Conservation (phyloP, 371 early-diverging fungal genomes). For the Mucor ambiguus region DNA sequence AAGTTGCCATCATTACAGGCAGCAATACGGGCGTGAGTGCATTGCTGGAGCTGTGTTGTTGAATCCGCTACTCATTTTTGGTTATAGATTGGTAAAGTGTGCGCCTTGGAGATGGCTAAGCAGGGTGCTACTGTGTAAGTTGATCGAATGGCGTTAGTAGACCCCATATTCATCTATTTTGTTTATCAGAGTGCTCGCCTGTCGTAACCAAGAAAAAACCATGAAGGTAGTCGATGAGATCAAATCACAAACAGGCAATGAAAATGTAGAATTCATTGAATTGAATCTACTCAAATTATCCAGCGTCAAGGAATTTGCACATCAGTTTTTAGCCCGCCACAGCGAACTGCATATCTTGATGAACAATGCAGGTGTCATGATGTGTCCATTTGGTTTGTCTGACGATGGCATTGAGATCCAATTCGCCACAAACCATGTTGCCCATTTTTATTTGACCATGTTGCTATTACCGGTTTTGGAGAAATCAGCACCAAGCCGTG, state of each 20-base stretch:
- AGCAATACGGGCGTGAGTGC: conserved; percentile 61
- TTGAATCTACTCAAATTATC: conserved; percentile 62
- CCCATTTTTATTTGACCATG: conserved; percentile 71
- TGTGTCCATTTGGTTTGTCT: conserved; percentile 59
- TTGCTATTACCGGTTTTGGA: conserved; percentile 65
- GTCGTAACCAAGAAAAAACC: conserved; percentile 53
- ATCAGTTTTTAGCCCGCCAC: conserved; percentile 46
- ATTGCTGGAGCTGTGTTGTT: neutral
- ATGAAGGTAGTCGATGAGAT: conserved; percentile 53
- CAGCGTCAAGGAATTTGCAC: conserved; percentile 57
- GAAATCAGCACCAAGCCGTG: conserved; percentile 51
- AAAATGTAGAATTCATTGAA: conserved; percentile 53
- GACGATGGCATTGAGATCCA: conserved; percentile 60
- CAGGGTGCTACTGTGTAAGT: conserved; percentile 60
- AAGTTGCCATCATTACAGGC: conserved; percentile 76
- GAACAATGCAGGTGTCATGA: conserved; percentile 76
- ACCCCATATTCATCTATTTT: neutral
- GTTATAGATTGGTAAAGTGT: conserved; percentile 59
- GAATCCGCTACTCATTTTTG: neutral
- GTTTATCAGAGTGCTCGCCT: conserved; percentile 50
- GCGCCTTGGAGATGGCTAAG: conserved; percentile 60
- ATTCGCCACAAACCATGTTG: conserved; percentile 73
- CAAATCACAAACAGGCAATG: conserved; percentile 53
- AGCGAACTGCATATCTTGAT: conserved; percentile 64
- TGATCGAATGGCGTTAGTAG: neutral